Evolutionary conservation across 2,329 filamentous ascomycete genomes (phyloP).

Genomic region (Trichoderma lentiforme): DNA sequence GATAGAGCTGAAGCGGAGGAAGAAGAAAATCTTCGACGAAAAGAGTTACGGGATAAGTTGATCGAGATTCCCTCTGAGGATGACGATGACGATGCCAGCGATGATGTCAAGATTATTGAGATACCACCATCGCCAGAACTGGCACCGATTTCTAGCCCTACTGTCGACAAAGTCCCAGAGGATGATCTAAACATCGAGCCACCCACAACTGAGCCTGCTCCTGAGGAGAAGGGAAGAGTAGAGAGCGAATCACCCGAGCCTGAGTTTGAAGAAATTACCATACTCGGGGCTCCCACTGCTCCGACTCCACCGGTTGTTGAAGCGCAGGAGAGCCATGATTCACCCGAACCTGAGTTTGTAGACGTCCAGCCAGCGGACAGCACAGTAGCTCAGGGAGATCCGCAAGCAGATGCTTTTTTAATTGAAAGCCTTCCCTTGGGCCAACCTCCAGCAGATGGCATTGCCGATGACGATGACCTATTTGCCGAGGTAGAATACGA

Average conservation of each 20-base stretch:
- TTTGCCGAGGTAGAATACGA: constrained; percentile 65
- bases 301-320: neutral
- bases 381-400: constrained; percentile 7
- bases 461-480: constrained; percentile 41
- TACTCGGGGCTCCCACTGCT: constrained; percentile 20
- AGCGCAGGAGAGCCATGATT: constrained; percentile 30
- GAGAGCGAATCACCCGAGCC: constrained; percentile 23
- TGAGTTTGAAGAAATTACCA: constrained; percentile 38
- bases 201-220: neutral
- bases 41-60: constrained; percentile 45
- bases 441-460: neutral
- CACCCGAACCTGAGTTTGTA: constrained; percentile 37
- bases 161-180: constrained; percentile 17
- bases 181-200: neutral
- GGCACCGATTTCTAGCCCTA: neutral
- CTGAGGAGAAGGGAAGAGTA: neutral
- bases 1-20: constrained; percentile 56
- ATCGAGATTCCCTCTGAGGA: constrained; percentile 63
- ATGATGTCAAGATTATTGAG: constrained; percentile 57
- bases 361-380: constrained; percentile 26
- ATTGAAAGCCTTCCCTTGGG: constrained; percentile 20
- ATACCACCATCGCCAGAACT: constrained; percentile 34
- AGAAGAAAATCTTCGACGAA: constrained; percentile 47
- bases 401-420: constrained; percentile 19
- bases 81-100: constrained; percentile 54